These are phyloP conservation scores for Claviceps pazoutovae DNA, from an alignment of 2,329 filamentous ascomycete genomes.

Conservation along the genomic window DNA sequence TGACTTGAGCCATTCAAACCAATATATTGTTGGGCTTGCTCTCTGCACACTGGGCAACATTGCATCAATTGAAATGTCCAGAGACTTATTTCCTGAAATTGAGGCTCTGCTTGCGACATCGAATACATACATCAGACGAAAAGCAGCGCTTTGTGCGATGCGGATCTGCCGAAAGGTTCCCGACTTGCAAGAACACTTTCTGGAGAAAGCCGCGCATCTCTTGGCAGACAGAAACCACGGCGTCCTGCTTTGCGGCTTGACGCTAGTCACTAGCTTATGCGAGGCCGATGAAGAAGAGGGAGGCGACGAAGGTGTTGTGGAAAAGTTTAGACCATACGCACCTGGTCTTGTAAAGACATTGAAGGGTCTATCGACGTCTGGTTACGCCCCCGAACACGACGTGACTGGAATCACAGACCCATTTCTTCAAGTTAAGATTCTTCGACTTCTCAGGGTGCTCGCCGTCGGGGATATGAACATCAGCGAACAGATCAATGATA, in stretches of 20 bases:
- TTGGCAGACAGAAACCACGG: slow-evolving; percentile 91
- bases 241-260: slow-evolving; percentile 83
- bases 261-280: slow-evolving; percentile 80
- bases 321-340: slow-evolving; percentile 81
- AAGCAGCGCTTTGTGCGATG: slow-evolving; percentile 98
- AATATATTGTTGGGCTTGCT: slow-evolving; percentile 94
- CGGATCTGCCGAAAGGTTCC: slow-evolving; percentile 96
- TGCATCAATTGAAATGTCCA: slow-evolving; percentile 93
- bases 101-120: slow-evolving; percentile 82
- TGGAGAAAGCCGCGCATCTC: slow-evolving; percentile 82
- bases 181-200: slow-evolving; percentile 90
- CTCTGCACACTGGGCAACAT: slow-evolving; percentile 96
- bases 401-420: slow-evolving; percentile 97
- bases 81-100: slow-evolving; percentile 92
- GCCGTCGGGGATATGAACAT: slow-evolving; percentile 74
- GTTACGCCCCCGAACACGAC: slow-evolving; percentile 95
- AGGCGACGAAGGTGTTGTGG: slow-evolving; percentile 77
- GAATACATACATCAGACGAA: slow-evolving; percentile 96
- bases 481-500: slow-evolving; percentile 97
- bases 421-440: slow-evolving; percentile 92
- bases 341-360: slow-evolving; percentile 76
- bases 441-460: slow-evolving; percentile 72
- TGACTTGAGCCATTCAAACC: slow-evolving; percentile 92
- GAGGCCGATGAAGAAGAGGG: slow-evolving; percentile 89
- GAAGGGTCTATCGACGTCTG: slow-evolving; percentile 85